Percentiles rank a stretch among this genome's conserved stretches.
Evolutionary conservation across 345 rosid genomes (phyloP).

Genomic region (Durio zibethinus): DNA sequence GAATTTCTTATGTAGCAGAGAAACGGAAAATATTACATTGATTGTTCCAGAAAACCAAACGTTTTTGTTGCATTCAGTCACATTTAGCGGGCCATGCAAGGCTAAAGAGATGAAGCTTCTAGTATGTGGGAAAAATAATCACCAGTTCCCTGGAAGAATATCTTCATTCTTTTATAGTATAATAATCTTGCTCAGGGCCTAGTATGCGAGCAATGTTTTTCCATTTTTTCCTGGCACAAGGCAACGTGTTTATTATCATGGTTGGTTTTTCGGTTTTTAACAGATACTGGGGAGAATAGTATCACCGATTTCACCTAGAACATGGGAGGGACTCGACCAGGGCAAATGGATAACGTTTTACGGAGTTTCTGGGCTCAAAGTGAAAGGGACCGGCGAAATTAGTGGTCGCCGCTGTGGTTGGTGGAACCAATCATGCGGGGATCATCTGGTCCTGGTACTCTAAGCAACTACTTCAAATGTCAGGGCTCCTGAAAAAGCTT

Average conservation of each 20-base stretch:
- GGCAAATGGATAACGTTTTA: conserved; percentile 30
- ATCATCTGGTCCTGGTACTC: conserved; percentile 26
- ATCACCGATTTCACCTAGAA: conserved; percentile 29
- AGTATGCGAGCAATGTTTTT: not conserved
- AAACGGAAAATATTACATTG: not conserved
- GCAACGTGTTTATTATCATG: not conserved
- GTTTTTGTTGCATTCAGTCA: conserved; percentile 31
- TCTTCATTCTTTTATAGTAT: not conserved
- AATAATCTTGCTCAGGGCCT: too few relatives aligned
- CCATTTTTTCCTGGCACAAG: not conserved
- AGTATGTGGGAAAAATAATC: conserved; percentile 21
- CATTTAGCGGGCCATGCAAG: conserved; percentile 32
- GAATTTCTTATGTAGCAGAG: conserved; percentile 28
- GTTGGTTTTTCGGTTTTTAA: not conserved
- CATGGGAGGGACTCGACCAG: conserved; percentile 27
- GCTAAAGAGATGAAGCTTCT: conserved; percentile 25
- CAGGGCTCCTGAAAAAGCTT: not conserved
- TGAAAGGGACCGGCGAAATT: conserved; percentile 23
- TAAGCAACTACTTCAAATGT: not conserved
- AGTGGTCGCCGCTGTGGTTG: conserved; percentile 36
- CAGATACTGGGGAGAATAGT: conserved; percentile 32
- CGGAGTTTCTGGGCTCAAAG: conserved; percentile 17
- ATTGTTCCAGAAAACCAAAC: conserved; percentile 20
- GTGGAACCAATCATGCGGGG: conserved; percentile 42
- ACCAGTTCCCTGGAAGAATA: not conserved